Conservation (phyloP, 352 stramenopile genomes). For the Thalassiosira exigua region DNA sequence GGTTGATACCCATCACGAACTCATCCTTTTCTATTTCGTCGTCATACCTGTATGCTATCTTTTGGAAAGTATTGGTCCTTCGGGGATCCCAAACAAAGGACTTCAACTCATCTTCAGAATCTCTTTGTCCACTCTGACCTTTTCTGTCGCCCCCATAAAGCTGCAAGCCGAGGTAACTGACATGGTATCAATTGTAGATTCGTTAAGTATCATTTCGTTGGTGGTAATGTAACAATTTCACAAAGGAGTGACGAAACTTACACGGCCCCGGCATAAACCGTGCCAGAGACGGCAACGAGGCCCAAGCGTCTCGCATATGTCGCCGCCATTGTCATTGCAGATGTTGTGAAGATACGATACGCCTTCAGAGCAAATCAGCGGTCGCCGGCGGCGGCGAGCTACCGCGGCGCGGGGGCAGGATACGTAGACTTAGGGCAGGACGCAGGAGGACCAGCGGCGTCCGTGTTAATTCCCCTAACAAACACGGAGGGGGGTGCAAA, state of each 20-base stretch:
- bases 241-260: slow-evolving; percentile 4
- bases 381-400: too few species aligned
- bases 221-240: neutral
- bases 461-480: too few species aligned
- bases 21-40: slow-evolving; percentile 75
- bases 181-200: neutral
- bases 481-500: too few species aligned
- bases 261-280: slow-evolving; percentile 44
- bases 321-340: slow-evolving; percentile 49
- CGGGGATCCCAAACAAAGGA: slow-evolving; percentile 69
- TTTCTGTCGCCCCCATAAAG: slow-evolving; percentile 32
- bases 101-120: slow-evolving; percentile 14
- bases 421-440: too few species aligned
- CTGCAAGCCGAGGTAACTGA: slow-evolving; percentile 38
- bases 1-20: slow-evolving; percentile 76
- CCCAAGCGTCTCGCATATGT: slow-evolving; percentile 44
- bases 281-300: slow-evolving; percentile 35
- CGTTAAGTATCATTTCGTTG: neutral
- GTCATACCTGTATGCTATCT: slow-evolving; percentile 74
- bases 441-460: too few species aligned
- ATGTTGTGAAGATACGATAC: too few species aligned
- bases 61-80: slow-evolving; percentile 64
- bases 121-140: slow-evolving; percentile 4
- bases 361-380: too few species aligned
- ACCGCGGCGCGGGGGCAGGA: too few species aligned